phyloP scores from a whole-genome alignment of 192 early-diverging fungal species.

The Gigaspora rosea region DNA sequence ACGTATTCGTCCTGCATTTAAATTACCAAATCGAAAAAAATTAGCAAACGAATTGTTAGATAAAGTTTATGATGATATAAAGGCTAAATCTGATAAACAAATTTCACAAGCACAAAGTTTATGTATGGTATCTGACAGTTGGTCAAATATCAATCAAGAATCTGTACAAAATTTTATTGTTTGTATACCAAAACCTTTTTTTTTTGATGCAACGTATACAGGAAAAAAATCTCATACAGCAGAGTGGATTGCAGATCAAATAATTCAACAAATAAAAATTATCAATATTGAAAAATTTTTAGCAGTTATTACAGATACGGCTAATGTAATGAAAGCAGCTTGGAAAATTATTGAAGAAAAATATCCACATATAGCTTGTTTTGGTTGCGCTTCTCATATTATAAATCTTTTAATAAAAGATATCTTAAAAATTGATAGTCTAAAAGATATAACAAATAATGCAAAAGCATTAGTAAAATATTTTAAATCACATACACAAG shows the following conservation, averaged over 20 bases:
- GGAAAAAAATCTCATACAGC: slow-evolving; percentile 7
- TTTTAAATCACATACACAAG: neutral
- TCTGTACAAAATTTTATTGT: too few relatives aligned
- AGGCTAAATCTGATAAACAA: neutral
- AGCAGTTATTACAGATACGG: neutral
- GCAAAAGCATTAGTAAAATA: neutral
- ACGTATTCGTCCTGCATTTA: neutral
- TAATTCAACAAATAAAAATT: neutral
- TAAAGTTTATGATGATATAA: slow-evolving; percentile 1
- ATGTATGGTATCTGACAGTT: slow-evolving; percentile 1
- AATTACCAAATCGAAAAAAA: too few relatives aligned
- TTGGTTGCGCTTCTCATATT: slow-evolving; percentile 9
- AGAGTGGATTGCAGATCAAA: neutral
- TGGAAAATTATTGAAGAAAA: neutral
- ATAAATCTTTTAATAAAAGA: neutral
- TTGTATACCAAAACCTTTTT: neutral
- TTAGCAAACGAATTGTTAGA: neutral
- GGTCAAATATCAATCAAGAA: slow-evolving; percentile 10
- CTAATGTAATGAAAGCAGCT: neutral
- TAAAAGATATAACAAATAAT: neutral
- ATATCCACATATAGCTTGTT: slow-evolving; percentile 3
- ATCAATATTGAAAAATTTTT: slow-evolving; percentile 7
- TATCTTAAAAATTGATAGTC: neutral
- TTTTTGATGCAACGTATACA: neutral
- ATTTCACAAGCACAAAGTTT: neutral